A percentile compares a stretch with the other conserved stretches of the same genome.
Evolutionary conservation across 2,329 filamentous ascomycete genomes (phyloP).

Genomic region (Alternaria viburni): DNA sequence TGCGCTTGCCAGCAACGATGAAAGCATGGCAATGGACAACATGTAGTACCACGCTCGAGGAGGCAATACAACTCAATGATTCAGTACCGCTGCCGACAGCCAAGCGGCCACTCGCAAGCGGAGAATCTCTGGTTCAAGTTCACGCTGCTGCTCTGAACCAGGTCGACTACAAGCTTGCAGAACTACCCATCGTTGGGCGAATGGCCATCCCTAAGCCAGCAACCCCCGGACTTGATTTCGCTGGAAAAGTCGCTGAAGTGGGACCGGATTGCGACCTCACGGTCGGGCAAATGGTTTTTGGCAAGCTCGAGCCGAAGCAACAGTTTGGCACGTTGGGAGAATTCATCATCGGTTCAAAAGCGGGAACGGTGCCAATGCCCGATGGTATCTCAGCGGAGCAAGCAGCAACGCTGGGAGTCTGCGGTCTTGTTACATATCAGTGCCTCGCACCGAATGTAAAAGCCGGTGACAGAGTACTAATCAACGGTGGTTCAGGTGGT

Average conservation of each 20-base stretch:
- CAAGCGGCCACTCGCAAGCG: constrained; percentile 4
- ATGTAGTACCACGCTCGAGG: constrained; percentile 19
- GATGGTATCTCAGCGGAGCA: constrained; percentile 14
- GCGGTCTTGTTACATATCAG: constrained; percentile 30
- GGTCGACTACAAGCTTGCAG: constrained; percentile 30
- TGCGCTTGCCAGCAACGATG: constrained; percentile 24
- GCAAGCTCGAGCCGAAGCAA: constrained; percentile 31
- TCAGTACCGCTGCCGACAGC: constrained; percentile 9
- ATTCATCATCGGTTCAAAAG: constrained; percentile 26
- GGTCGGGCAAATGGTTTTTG: constrained; percentile 27
- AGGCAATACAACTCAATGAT: constrained; percentile 15
- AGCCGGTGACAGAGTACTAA: constrained; percentile 58
- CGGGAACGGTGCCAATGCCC: constrained; percentile 24
- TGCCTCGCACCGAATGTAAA: constrained; percentile 29
- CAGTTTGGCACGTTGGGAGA: constrained; percentile 28
- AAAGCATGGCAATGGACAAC: constrained; percentile 31
- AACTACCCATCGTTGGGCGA: constrained; percentile 22
- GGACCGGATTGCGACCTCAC: constrained; percentile 8
- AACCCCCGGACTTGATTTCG: constrained; percentile 31
- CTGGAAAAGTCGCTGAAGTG: constrained; percentile 17
- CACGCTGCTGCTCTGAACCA: constrained; percentile 30
- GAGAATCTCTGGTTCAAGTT: constrained; percentile 23
- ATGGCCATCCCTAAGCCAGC: constrained; percentile 28
- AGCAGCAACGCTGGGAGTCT: constrained; percentile 28
- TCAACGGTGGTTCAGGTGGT: constrained; percentile 69